These are phyloP conservation scores for Fabrea salina DNA, from an alignment of 169 alveolate species.

Conservation along the genomic window DNA sequence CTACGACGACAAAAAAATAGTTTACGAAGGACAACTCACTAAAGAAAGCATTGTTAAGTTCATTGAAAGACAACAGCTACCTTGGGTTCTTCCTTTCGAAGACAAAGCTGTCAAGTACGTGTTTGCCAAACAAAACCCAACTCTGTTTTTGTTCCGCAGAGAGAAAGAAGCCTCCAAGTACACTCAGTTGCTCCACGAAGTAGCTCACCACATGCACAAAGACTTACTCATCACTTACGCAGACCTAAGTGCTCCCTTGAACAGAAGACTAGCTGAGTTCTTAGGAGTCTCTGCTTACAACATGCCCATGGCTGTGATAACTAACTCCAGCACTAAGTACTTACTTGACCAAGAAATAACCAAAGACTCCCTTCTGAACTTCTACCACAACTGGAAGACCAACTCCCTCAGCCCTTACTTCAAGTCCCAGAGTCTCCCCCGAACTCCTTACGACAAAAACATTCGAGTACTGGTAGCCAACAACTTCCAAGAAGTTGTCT, in stretches of 20 bases:
- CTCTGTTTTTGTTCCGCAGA: not conserved
- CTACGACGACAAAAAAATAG: slow-evolving; percentile 15
- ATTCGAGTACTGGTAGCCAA: slow-evolving; percentile 78
- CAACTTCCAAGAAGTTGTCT: slow-evolving; percentile 75
- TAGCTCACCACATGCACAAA: not conserved
- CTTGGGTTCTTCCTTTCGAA: slow-evolving; percentile 3
- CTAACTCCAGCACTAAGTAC: not conserved
- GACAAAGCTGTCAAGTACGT: not conserved
- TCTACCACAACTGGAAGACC: not conserved
- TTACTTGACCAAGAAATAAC: not conserved
- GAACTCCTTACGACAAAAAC: not conserved
- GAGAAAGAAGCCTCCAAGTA: not conserved
- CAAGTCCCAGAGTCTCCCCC: slow-evolving; percentile 5
- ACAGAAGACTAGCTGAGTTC: not conserved
- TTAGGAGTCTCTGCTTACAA: not conserved
- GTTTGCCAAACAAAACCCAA: not conserved
- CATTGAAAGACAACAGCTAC: not conserved
- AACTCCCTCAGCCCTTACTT: not conserved
- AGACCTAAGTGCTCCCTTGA: not conserved
- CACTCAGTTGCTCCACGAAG: not conserved
- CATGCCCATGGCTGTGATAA: not conserved
- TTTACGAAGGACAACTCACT: not conserved
- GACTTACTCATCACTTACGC: not conserved
- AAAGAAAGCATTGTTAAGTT: not conserved
- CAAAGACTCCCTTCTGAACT: not conserved